phyloP scores from a whole-genome alignment of 768 basidiomycete genomes.

The Podaxis pistillaris region DNA sequence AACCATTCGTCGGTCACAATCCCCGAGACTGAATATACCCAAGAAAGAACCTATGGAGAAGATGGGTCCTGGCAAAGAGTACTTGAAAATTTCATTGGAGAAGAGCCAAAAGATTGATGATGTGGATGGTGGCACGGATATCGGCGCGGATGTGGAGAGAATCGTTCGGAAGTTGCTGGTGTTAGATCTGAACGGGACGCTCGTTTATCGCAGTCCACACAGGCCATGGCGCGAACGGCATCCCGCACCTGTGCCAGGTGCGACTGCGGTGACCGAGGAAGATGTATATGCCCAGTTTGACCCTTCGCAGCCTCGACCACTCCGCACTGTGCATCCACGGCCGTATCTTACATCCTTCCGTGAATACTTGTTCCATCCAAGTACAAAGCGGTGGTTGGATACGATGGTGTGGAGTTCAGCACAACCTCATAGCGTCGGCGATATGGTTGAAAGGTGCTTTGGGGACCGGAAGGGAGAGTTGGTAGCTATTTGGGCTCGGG shows the following conservation, averaged over 20 bases:
- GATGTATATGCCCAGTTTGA: slow-evolving; percentile 24
- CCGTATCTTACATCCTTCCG: slow-evolving; percentile 66
- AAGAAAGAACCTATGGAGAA: not conserved
- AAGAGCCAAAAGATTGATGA: not conserved
- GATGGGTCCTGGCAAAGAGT: slow-evolving; percentile 4
- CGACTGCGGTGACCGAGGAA: not conserved
- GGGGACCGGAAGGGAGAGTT: slow-evolving; percentile 39
- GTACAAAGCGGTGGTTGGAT: slow-evolving; percentile 68
- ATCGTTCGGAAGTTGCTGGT: slow-evolving; percentile 59
- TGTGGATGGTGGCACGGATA: not conserved
- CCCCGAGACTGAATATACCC: not conserved
- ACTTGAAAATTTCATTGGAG: slow-evolving; percentile 4
- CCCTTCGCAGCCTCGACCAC: slow-evolving; percentile 22
- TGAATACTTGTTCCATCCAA: slow-evolving; percentile 59
- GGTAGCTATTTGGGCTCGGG: slow-evolving; percentile 75
- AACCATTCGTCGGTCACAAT: not conserved
- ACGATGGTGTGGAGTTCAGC: slow-evolving; percentile 91
- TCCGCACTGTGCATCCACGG: slow-evolving; percentile 49
- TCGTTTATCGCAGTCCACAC: slow-evolving; percentile 58
- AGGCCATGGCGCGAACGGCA: slow-evolving; percentile 15
- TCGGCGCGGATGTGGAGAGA: not conserved
- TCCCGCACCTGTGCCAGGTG: not conserved
- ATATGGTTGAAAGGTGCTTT: slow-evolving; percentile 72
- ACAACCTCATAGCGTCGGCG: slow-evolving; percentile 72
- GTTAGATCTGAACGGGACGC: slow-evolving; percentile 75